Evolutionary conservation across 106 monocot genomes (phyloP), one percentile per base, ranked within the genome.

Genomic region (Hemerocallis citrina): DNA sequence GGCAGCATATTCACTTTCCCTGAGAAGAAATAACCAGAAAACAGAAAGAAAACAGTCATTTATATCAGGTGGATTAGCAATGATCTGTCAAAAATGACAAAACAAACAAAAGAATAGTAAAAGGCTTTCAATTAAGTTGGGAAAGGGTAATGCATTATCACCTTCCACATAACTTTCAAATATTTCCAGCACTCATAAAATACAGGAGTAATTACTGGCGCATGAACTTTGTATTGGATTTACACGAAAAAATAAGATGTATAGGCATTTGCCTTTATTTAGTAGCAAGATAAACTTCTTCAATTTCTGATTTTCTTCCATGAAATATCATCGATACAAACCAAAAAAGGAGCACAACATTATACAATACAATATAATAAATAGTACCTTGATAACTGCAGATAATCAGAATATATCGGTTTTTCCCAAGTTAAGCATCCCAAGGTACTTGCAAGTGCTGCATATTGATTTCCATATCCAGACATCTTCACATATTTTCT

Each of bases 1-100:
- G 33, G 96, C 96, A 72, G 96, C 96, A 75, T 98, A 98, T 68
- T 98, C 96, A 73, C 92, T 98, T 75, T 98, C 92, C 79, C 96
- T 98, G 75, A 61, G 61, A 45, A 42, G 1, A 39, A 33, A 12
- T 46, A 67, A 46, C 37, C 10, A 69, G 4, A 38, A 37, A 6
- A 22, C 16, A 30, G 44, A 29, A 43, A 3, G 37, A 44, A 30
- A 4, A n/a, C 30, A 1, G 44, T 20, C 9, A 36, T 10, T 22
- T 21, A 5, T 1, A 36, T 35, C 57, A 3, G 0, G 10, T 51
- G 4, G 28, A 51, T 28, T 6, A 51, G 12, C 51, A 51, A 51
- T 1, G 2, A 1, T 7, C 51, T 2, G 13, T 10, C 9, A 25
- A 27, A 5, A n/a, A n/a, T n/a, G n/a, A n/a, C n/a, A 38, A 38